Percentiles rank a stretch among this genome's conserved stretches.
Conservation (phyloP, 2,329 filamentous ascomycete species). For the Zasmidium angulare region DNA sequence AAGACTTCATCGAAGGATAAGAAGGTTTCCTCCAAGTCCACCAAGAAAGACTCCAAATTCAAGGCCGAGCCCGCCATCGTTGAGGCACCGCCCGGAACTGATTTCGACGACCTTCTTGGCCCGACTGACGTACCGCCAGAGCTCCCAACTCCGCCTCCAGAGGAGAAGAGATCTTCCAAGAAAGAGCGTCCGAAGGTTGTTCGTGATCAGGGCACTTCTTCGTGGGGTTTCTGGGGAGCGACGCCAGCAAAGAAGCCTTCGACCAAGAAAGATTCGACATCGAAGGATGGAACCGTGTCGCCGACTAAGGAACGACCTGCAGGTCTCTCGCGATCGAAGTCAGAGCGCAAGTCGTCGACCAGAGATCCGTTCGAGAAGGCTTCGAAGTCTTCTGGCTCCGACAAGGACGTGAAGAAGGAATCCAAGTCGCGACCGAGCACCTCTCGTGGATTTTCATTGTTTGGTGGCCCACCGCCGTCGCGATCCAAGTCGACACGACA, state of each 20-base stretch:
- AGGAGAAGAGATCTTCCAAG: conserved; percentile 54
- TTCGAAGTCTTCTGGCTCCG: conserved; percentile 71
- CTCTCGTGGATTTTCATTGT: conserved; percentile 60
- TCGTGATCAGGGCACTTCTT: conserved; percentile 61
- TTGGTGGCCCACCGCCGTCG: conserved; percentile 53
- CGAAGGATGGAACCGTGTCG: conserved; percentile 39
- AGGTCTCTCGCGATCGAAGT: conserved; percentile 56
- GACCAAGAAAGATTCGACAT: conserved; percentile 50
- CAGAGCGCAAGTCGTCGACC: conserved; percentile 55
- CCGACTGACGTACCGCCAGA: conserved; percentile 34
- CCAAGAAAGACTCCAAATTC: conserved; percentile 37
- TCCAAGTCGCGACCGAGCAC: conserved; percentile 54
- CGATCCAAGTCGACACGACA: conserved; percentile 68
- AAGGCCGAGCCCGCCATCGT: conserved; percentile 39
- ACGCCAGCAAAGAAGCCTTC: conserved; percentile 33
- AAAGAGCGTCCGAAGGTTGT: conserved; percentile 77
- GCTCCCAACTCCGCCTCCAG: conserved; percentile 53
- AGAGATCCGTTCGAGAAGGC: conserved; percentile 54
- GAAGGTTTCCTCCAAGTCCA: conserved; percentile 20
- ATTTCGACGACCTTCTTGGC: conserved; percentile 29
- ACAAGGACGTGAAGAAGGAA: conserved; percentile 59
- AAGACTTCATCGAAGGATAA: conserved; percentile 25
- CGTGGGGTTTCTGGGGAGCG: conserved; percentile 74
- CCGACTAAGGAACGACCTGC: conserved; percentile 42
- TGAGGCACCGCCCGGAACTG: conserved; percentile 14